Conservation (phyloP, 306 rosid species). For the Malus sylvestris region DNA sequence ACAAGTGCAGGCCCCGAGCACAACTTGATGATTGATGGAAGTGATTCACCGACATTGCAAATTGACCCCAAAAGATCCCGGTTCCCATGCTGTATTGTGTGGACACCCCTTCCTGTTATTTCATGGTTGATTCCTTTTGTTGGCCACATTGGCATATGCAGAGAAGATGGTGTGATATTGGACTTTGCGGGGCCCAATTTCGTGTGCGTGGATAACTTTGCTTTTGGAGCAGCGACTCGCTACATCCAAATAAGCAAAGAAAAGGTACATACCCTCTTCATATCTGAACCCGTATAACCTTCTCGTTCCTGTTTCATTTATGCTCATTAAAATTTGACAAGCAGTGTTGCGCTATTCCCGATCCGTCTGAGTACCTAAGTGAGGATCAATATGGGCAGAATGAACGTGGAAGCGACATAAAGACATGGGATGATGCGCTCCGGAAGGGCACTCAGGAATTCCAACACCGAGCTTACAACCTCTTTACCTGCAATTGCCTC, state of each 20-base stretch:
- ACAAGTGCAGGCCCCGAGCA: slow-evolving; percentile 41
- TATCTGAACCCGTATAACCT: not conserved
- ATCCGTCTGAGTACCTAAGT: slow-evolving; percentile 23
- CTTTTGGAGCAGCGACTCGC: slow-evolving; percentile 81
- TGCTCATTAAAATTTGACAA: slow-evolving; percentile 19
- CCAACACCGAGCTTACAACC: slow-evolving; percentile 77
- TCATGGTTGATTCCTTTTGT: slow-evolving; percentile 91
- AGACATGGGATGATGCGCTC: slow-evolving; percentile 80
- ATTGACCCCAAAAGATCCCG: slow-evolving; percentile 72
- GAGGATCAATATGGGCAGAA: slow-evolving; percentile 39
- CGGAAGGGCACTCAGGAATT: slow-evolving; percentile 75
- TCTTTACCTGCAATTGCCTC: slow-evolving; percentile 89
- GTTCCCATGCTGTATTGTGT: slow-evolving; percentile 88
- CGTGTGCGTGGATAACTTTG: slow-evolving; percentile 74
- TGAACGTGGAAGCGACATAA: slow-evolving; percentile 37
- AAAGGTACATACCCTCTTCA: slow-evolving; percentile 38
- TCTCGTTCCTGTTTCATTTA: slow-evolving; percentile 17
- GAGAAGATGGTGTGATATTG: slow-evolving; percentile 94
- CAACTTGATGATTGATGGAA: slow-evolving; percentile 38
- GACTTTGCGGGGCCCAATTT: slow-evolving; percentile 97
- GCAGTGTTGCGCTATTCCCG: slow-evolving; percentile 47
- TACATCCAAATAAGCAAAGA: slow-evolving; percentile 63
- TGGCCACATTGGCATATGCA: slow-evolving; percentile 92
- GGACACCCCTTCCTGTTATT: slow-evolving; percentile 95
- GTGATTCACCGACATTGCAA: slow-evolving; percentile 36